phyloP scores from a whole-genome alignment of 2,329 filamentous ascomycete species.

The Pezicula neosporulosa region DNA sequence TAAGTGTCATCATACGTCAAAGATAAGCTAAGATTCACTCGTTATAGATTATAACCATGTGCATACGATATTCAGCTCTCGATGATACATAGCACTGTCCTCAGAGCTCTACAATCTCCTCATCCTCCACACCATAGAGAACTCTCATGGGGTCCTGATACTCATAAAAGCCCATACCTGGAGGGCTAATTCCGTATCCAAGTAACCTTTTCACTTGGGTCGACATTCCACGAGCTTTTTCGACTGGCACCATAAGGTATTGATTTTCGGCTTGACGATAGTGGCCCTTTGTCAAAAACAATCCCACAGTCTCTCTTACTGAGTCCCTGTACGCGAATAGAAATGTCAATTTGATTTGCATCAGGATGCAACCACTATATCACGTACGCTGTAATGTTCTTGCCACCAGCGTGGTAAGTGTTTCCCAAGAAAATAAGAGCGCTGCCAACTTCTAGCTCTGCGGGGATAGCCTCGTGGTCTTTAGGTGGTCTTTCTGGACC shows the following conservation, averaged over 20 bases:
- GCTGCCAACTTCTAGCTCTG: conserved; percentile 37
- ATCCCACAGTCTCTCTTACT: conserved; percentile 12
- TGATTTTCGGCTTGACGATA: conserved; percentile 15
- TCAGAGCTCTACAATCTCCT: conserved; percentile 10
- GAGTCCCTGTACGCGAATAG: neutral
- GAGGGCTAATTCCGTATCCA: conserved; percentile 11
- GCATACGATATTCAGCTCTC: no score
- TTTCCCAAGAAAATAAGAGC: conserved; percentile 36
- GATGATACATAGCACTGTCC: neutral
- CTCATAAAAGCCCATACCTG: conserved; percentile 8
- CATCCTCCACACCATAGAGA: conserved; percentile 14
- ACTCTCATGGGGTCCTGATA: conserved; percentile 15
- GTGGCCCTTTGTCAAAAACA: conserved; percentile 9
- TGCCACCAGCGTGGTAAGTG: conserved; percentile 37
- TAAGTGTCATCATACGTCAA: no score
- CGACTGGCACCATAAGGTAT: conserved; percentile 12
- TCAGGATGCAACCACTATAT: neutral
- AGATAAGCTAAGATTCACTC: no score
- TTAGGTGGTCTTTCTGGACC: conserved; percentile 32
- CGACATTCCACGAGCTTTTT: conserved; percentile 7
- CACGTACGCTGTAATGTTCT: conserved; percentile 24
- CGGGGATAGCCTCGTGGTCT: conserved; percentile 34
- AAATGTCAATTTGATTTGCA: neutral
- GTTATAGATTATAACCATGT: no score
- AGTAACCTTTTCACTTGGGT: conserved; percentile 8